phyloP scores from a whole-genome alignment of 2,329 filamentous ascomycete genomes.

The Phoma herbarum region DNA sequence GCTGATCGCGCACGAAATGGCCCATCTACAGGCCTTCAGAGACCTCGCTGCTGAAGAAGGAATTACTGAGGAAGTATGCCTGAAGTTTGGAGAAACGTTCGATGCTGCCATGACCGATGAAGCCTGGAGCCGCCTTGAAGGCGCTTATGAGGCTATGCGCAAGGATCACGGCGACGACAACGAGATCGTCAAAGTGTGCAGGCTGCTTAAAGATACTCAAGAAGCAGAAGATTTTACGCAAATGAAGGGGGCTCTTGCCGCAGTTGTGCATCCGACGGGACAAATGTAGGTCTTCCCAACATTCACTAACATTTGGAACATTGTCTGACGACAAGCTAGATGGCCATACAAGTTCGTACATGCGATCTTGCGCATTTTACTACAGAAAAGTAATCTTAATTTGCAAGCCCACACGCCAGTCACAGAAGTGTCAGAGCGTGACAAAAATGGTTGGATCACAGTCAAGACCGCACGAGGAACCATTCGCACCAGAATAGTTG shows the following conservation, averaged over 20 bases:
- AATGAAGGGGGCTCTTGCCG: not conserved
- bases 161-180: not conserved
- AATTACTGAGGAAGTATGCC: not conserved
- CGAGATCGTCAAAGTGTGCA: not conserved
- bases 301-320: not conserved
- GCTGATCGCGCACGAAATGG: not conserved
- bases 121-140: not conserved
- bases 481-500: not conserved
- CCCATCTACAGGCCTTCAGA: not conserved
- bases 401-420: not conserved
- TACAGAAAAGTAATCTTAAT: not conserved
- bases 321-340: not conserved
- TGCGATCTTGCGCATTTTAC: not conserved
- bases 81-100: not conserved
- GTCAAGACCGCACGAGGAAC: not conserved
- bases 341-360: not conserved
- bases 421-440: not conserved
- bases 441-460: not conserved
- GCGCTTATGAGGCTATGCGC: not conserved
- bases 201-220: not conserved
- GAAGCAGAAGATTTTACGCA: not conserved
- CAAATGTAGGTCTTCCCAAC: not conserved
- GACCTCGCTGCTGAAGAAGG: not conserved
- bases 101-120: not conserved
- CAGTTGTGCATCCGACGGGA: not conserved